Percentiles rank a stretch among this genome's conserved stretches.
Conservation (phyloP, 257 asterid species). For the Lavandula angustifolia region DNA sequence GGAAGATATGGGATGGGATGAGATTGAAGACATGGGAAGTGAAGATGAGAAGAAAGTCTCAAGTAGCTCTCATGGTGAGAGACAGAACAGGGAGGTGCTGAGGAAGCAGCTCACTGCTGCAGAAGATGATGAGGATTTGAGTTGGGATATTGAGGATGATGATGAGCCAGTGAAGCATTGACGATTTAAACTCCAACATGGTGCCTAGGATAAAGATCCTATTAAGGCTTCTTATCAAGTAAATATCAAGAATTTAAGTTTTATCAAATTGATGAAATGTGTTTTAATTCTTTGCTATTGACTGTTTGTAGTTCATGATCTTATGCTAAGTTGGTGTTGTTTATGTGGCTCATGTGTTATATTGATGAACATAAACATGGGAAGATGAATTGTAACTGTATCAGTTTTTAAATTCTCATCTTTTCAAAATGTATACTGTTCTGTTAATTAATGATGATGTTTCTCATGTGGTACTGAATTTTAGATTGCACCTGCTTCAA, state of each 20-base stretch:
- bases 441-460: not conserved
- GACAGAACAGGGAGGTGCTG: conserved; percentile 46
- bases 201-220: not conserved
- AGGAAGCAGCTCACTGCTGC: conserved; percentile 59
- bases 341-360: conserved; percentile 26
- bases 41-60: conserved; percentile 59
- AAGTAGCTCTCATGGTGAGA: conserved; percentile 31
- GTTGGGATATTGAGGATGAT: conserved; percentile 90
- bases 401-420: not conserved
- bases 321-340: conserved; percentile 27
- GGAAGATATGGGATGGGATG: conserved; percentile 90
- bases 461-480: not conserved
- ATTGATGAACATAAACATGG: conserved; percentile 16
- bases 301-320: conserved; percentile 14
- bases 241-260: conserved; percentile 31
- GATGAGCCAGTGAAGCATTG: conserved; percentile 55
- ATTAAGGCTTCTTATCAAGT: conserved; percentile 29
- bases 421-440: not conserved
- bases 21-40: conserved; percentile 72
- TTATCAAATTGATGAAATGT: conserved; percentile 22
- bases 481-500: not conserved
- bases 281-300: conserved; percentile 31
- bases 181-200: conserved; percentile 30
- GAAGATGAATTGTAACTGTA: conserved; percentile 9
- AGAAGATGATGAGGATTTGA: conserved; percentile 62